Conservation (phyloP, 352 stramenopile species). For the Globisporangium okanoganense region DNA sequence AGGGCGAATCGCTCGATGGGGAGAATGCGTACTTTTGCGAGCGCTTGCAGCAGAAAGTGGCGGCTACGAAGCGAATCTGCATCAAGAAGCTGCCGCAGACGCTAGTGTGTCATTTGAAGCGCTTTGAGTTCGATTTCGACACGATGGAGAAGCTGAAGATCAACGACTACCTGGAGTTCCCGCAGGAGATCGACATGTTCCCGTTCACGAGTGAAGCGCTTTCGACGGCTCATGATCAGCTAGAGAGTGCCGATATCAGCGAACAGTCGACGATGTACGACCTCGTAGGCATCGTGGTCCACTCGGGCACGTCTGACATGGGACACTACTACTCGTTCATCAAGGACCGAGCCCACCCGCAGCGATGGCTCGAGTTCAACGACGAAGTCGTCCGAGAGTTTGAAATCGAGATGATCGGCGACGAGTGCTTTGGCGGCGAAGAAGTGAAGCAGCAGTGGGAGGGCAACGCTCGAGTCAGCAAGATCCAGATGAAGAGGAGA, state of each 20-base stretch:
- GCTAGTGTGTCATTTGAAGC: constrained; percentile 82
- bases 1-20: constrained; percentile 69
- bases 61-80: constrained; percentile 78
- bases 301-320: constrained; percentile 89
- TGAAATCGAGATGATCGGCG: constrained; percentile 59
- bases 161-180: constrained; percentile 84
- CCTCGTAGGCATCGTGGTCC: constrained; percentile 90
- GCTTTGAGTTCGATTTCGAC: constrained; percentile 90
- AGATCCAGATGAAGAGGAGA: constrained; percentile 55
- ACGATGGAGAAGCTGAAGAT: constrained; percentile 88
- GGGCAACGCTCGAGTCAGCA: constrained; percentile 20
- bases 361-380: constrained; percentile 92
- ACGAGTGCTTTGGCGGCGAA: constrained; percentile 90
- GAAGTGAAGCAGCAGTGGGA: constrained; percentile 68
- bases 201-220: constrained; percentile 84
- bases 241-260: neutral
- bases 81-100: constrained; percentile 75
- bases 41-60: constrained; percentile 59
- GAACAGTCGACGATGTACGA: constrained; percentile 62
- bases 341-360: constrained; percentile 49
- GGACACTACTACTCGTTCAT: constrained; percentile 96
- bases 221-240: neutral
- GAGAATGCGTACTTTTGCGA: constrained; percentile 84
- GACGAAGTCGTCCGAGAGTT: constrained; percentile 87
- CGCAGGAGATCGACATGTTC: constrained; percentile 85